phyloP scores from a whole-genome alignment of 2,329 filamentous ascomycete genomes.

The Colletotrichum falcatum region DNA sequence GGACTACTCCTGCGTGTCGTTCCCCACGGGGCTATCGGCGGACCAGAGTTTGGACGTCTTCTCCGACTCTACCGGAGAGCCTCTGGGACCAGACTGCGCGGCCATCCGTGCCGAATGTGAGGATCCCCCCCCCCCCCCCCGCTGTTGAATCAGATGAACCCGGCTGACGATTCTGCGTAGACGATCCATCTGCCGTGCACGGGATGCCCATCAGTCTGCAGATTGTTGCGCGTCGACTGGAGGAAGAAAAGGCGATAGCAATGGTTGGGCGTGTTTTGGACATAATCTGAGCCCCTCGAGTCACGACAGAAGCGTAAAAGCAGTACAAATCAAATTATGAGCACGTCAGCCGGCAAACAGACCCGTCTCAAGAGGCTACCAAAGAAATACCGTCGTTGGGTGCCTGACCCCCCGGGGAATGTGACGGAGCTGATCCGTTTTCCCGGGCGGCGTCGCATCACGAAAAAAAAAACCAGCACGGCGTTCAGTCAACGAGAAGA shows the following conservation, averaged over 20 bases:
- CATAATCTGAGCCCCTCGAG: background rate
- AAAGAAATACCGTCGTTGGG: too few species aligned
- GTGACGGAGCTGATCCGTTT: background rate
- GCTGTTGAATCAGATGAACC: too few species aligned
- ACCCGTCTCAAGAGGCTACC: too few species aligned
- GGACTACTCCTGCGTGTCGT: constrained; percentile 61
- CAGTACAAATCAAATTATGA: background rate
- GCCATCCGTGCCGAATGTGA: constrained; percentile 57
- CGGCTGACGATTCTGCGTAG: constrained; percentile 43
- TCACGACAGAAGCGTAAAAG: too few species aligned
- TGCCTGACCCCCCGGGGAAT: too few species aligned
- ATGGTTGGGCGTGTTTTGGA: constrained; percentile 46
- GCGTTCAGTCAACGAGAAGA: too few species aligned
- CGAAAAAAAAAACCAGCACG: too few species aligned
- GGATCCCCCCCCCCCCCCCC: too few species aligned
- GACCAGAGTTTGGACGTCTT: constrained; percentile 54
- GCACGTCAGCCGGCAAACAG: background rate
- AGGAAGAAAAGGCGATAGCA: constrained; percentile 55
- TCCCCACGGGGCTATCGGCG: constrained; percentile 56
- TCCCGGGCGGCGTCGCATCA: background rate
- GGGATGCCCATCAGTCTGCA: constrained; percentile 58
- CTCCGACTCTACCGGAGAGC: constrained; percentile 46
- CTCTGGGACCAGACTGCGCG: constrained; percentile 53
- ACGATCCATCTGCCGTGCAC: constrained; percentile 54
- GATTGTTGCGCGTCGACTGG: constrained; percentile 56